phyloP scores from a whole-genome alignment of 768 basidiomycete species.

The Baorangia bicolor region DNA sequence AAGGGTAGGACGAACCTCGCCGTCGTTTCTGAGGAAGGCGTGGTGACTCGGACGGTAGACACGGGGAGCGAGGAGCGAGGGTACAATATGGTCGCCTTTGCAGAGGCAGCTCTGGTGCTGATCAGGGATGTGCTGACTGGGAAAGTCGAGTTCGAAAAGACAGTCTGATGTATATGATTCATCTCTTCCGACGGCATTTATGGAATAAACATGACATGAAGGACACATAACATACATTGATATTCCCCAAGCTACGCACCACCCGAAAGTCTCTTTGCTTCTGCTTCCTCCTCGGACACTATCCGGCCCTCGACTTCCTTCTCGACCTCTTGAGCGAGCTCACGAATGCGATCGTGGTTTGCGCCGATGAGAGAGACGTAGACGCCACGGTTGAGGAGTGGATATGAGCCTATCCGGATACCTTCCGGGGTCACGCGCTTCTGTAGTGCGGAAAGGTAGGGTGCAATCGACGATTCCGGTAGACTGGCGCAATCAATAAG shows the following conservation, averaged over 20 bases:
- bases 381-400: constrained; percentile 56
- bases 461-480: constrained; percentile 84
- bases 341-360: constrained; percentile 45
- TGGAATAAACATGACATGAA: not conserved
- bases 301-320: constrained; percentile 54
- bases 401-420: constrained; percentile 82
- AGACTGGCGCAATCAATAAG: constrained; percentile 35
- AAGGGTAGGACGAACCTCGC: not conserved
- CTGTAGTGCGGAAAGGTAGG: constrained; percentile 79
- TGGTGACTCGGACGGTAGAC: not conserved
- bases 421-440: constrained; percentile 69
- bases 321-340: constrained; percentile 64
- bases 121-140: not conserved
- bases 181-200: not conserved
- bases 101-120: not conserved
- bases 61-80: not conserved
- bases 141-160: not conserved
- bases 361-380: constrained; percentile 61
- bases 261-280: constrained; percentile 42
- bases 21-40: not conserved
- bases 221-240: not conserved
- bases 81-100: not conserved
- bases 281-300: constrained; percentile 65
- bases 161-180: not conserved
- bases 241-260: not conserved